phyloP scores from a whole-genome alignment of 2,329 filamentous ascomycete genomes.

The Westerdykella sp. region DNA sequence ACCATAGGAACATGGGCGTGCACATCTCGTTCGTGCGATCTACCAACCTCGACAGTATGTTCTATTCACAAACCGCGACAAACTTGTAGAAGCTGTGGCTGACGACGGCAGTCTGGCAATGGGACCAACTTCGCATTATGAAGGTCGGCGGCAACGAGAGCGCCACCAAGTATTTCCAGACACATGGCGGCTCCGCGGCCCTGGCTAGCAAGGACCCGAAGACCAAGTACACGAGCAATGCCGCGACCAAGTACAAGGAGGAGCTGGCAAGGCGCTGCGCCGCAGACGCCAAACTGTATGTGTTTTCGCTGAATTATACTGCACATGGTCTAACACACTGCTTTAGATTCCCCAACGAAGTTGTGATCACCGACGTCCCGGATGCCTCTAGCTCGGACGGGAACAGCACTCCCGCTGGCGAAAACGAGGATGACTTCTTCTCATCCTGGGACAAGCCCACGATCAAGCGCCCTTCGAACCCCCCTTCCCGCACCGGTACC shows the following conservation, averaged over 20 bases:
- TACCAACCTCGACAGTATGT: slow-evolving; percentile 93
- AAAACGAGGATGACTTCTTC: slow-evolving; percentile 87
- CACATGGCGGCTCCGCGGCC: slow-evolving; percentile 88
- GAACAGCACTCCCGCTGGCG: slow-evolving; percentile 66
- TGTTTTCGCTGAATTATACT: not conserved
- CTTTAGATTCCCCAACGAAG: slow-evolving; percentile 71
- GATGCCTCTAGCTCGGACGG: slow-evolving; percentile 54
- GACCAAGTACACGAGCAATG: slow-evolving; percentile 89
- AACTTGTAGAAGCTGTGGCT: slow-evolving; percentile 45
- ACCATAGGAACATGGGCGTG: slow-evolving; percentile 95
- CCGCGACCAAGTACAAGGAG: slow-evolving; percentile 97
- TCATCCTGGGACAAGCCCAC: slow-evolving; percentile 98
- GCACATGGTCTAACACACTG: slow-evolving; percentile 22
- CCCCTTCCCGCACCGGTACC: slow-evolving; percentile 81
- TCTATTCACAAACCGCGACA: not conserved
- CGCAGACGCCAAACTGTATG: slow-evolving; percentile 77
- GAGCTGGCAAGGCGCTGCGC: slow-evolving; percentile 82
- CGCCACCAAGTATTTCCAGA: slow-evolving; percentile 96
- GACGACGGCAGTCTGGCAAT: slow-evolving; percentile 67
- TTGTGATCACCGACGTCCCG: slow-evolving; percentile 70
- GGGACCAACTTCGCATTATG: slow-evolving; percentile 95
- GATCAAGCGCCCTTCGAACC: slow-evolving; percentile 93
- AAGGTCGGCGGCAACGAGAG: slow-evolving; percentile 98
- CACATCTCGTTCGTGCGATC: slow-evolving; percentile 99
- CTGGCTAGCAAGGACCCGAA: slow-evolving; percentile 95